Percentiles rank a stretch among this genome's conserved stretches.
Evolutionary conservation across 768 basidiomycete species (phyloP).

Genomic region (Auriscalpium orientale): DNA sequence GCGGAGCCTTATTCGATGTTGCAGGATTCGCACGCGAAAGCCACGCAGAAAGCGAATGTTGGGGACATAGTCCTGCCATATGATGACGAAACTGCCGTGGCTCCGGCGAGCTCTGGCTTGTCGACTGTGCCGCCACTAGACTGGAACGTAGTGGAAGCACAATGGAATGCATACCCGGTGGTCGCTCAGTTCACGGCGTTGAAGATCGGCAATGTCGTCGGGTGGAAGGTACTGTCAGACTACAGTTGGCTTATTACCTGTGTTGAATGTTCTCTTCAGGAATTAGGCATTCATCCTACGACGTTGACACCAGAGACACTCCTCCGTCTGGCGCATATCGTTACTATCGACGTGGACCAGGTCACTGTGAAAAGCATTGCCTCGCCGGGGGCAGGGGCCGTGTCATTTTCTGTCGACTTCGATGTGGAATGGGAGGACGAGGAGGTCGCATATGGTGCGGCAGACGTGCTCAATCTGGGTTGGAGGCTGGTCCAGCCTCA

Average conservation of each 20-base stretch:
- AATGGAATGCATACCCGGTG: constrained; percentile 19
- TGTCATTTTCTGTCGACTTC: constrained; percentile 5
- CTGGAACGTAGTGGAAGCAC: constrained; percentile 18
- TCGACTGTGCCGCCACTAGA: not conserved
- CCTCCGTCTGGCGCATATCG: constrained; percentile 38
- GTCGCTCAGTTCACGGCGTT: constrained; percentile 14
- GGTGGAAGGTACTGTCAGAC: constrained; percentile 25
- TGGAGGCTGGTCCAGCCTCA: constrained; percentile 4
- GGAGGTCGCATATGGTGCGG: constrained; percentile 7
- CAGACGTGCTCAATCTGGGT: constrained; percentile 4
- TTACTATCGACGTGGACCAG: constrained; percentile 16
- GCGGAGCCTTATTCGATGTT: constrained; percentile 4
- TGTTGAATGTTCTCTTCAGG: constrained; percentile 28
- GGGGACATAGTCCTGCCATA: constrained; percentile 23
- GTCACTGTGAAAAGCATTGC: constrained; percentile 16
- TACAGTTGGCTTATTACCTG: not conserved
- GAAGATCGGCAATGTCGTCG: constrained; percentile 19
- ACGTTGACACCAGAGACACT: constrained; percentile 56
- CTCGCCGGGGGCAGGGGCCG: constrained; percentile 6
- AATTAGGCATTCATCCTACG: constrained; percentile 47
- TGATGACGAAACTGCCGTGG: constrained; percentile 21
- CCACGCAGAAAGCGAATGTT: not conserved
- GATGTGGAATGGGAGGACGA: constrained; percentile 7
- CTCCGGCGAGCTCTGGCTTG: constrained; percentile 16
- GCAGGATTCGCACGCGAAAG: not conserved